phyloP scores from a whole-genome alignment of 139 green algal species.

The Zygnema cylindricum region DNA sequence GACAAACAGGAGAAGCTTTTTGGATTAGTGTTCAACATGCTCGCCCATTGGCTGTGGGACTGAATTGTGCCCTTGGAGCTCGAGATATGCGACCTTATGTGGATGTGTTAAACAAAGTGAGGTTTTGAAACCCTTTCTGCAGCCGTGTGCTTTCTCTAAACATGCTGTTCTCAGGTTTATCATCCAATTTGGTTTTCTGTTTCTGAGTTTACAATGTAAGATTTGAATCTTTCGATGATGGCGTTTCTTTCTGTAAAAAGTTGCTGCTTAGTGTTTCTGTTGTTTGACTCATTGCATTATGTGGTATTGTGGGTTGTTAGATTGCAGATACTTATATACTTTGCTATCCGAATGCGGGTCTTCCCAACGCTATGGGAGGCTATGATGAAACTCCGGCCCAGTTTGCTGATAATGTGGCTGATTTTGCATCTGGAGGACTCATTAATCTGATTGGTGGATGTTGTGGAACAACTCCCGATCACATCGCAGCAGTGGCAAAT shows the following conservation, averaged over 20 bases:
- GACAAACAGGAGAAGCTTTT: constrained; percentile 99
- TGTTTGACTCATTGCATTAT: too few species aligned
- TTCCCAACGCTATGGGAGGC: constrained; percentile 97
- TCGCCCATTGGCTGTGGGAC: constrained; percentile 90
- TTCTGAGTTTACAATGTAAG: too few species aligned
- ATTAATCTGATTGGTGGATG: constrained; percentile 95
- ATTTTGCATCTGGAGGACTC: constrained; percentile 87
- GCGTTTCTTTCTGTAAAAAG: too few species aligned
- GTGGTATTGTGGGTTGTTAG: too few species aligned
- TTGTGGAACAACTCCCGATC: constrained; percentile 89
- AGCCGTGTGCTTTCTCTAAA: too few species aligned
- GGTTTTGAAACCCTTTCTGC: too few species aligned
- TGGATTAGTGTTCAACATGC: constrained; percentile 92
- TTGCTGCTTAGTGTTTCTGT: too few species aligned
- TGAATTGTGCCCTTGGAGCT: constrained; percentile 97
- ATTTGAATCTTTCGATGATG: too few species aligned
- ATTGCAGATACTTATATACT: constrained; percentile 93
- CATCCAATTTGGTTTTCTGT: too few species aligned
- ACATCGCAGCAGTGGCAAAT: constrained; percentile 85
- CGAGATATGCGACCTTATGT: constrained; percentile 94
- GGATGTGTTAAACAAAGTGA: constrained; percentile 81
- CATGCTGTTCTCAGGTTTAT: too few species aligned
- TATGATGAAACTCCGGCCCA: constrained; percentile 94
- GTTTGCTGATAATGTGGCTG: constrained; percentile 93
- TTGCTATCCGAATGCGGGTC: constrained; percentile 96